Conservation (phyloP, 2,329 filamentous ascomycete genomes). For the Fusarium veterinarium region DNA sequence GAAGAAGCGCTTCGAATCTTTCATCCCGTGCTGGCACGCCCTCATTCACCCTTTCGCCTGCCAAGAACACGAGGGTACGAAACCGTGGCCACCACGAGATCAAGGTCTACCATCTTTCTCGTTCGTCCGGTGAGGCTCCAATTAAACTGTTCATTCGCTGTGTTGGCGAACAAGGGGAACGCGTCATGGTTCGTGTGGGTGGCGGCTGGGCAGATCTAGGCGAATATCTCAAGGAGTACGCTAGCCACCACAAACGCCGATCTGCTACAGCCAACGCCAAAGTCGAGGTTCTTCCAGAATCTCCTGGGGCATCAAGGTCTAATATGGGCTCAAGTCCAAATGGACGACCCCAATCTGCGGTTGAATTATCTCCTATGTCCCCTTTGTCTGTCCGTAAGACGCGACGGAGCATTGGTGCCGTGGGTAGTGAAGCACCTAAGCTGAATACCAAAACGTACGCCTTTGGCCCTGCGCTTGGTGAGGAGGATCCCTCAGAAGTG, state of each 20-base stretch:
- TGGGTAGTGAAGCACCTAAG: slow-evolving; percentile 47
- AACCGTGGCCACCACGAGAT: slow-evolving; percentile 76
- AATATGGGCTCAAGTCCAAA: slow-evolving; percentile 55
- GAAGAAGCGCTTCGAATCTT: slow-evolving; percentile 62
- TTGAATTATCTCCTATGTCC: slow-evolving; percentile 55
- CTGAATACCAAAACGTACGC: slow-evolving; percentile 58
- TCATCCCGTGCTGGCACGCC: slow-evolving; percentile 71
- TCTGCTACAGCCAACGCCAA: slow-evolving; percentile 62
- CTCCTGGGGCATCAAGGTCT: slow-evolving; percentile 43
- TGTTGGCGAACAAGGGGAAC: slow-evolving; percentile 88
- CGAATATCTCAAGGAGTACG: slow-evolving; percentile 94
- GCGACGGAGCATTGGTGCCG: slow-evolving; percentile 58
- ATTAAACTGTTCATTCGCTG: slow-evolving; percentile 95
- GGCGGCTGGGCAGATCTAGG: slow-evolving; percentile 98
- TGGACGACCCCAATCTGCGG: slow-evolving; percentile 55
- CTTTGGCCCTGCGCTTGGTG: slow-evolving; percentile 44
- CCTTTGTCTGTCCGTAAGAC: slow-evolving; percentile 67
- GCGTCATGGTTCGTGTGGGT: slow-evolving; percentile 97
- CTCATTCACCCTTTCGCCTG: slow-evolving; percentile 77
- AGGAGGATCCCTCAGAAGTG: slow-evolving; percentile 58
- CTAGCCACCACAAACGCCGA: slow-evolving; percentile 87
- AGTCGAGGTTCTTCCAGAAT: slow-evolving; percentile 63
- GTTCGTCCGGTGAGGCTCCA: slow-evolving; percentile 84
- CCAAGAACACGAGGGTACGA: slow-evolving; percentile 62
- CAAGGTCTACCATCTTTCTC: slow-evolving; percentile 90